Evolutionary conservation across 2,329 filamentous ascomycete genomes (phyloP).

Genomic region (Diaporthe sp.): DNA sequence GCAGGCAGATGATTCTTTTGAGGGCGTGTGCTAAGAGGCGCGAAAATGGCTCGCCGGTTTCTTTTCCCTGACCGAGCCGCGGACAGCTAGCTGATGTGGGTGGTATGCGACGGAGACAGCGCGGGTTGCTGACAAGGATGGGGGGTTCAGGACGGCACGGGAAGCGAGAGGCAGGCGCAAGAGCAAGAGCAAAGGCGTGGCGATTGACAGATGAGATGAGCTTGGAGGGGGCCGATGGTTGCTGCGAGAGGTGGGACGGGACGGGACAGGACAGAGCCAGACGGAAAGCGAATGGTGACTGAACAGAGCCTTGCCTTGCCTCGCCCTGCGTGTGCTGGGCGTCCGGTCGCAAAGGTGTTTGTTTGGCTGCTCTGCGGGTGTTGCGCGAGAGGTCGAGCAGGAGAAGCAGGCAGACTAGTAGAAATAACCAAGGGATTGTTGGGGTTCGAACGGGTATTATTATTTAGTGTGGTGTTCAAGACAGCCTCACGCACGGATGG

Average conservation of each 20-base stretch:
- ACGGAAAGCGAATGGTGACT: not conserved
- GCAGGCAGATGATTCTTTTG: conserved; percentile 4
- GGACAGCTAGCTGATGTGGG: conserved; percentile 7
- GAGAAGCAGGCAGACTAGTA: not conserved
- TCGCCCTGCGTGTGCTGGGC: not conserved
- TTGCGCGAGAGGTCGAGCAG: not conserved
- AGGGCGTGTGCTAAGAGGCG: conserved; percentile 10
- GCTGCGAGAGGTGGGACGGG: not conserved
- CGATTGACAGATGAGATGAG: not conserved
- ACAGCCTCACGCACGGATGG: conserved; percentile 12
- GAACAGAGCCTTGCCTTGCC: not conserved
- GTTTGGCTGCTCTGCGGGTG: not conserved
- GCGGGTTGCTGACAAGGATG: conserved; percentile 17
- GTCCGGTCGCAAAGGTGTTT: not conserved
- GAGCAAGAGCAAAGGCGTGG: not conserved
- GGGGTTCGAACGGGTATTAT: conserved; percentile 5
- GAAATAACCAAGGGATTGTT: not conserved
- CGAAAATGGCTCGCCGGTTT: conserved; percentile 21
- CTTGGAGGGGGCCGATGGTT: not conserved
- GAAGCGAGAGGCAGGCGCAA: not conserved
- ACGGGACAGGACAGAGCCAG: not conserved
- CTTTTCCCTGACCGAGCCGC: conserved; percentile 6
- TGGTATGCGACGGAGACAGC: conserved; percentile 16
- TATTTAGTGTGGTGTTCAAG: conserved; percentile 3
- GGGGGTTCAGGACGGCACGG: conserved; percentile 5